phyloP scores from a whole-genome alignment of 495 filamentous ascomycete species.

The Xylaria longipes region DNA sequence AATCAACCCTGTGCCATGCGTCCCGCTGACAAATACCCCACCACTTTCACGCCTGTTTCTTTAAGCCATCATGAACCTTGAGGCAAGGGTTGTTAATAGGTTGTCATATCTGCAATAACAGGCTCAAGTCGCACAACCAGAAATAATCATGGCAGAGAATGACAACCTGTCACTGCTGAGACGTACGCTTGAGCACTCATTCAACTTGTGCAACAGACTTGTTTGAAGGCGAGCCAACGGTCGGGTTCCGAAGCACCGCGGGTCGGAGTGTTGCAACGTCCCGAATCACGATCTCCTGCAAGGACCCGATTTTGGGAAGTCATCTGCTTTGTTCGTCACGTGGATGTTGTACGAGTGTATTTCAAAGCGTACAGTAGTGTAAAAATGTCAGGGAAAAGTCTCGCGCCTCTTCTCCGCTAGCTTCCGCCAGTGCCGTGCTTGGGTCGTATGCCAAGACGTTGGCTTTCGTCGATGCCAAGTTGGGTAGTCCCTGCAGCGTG shows the following conservation, averaged over 20 bases:
- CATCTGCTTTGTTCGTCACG: not conserved
- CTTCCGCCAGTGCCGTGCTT: conserved; percentile 10
- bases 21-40: not conserved
- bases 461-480: not conserved
- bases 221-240: no score
- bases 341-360: not conserved
- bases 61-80: not conserved
- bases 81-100: not conserved
- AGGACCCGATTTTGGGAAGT: conserved; percentile 10
- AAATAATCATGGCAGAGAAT: not conserved
- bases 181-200: not conserved
- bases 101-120: not conserved
- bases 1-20: not conserved
- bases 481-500: not conserved
- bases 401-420: not conserved
- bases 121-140: not conserved
- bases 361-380: not conserved
- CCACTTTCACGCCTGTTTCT: not conserved
- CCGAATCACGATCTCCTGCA: conserved; percentile 12
- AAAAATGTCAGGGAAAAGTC: not conserved
- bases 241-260: conserved; percentile 5
- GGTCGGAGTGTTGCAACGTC: conserved; percentile 18
- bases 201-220: not conserved
- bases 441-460: conserved; percentile 8
- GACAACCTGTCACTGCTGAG: not conserved